A percentile compares a stretch with the other conserved stretches of the same genome.
phyloP scores from a whole-genome alignment of 169 alveolate genomes.

The Plasmodium gonderi region DNA sequence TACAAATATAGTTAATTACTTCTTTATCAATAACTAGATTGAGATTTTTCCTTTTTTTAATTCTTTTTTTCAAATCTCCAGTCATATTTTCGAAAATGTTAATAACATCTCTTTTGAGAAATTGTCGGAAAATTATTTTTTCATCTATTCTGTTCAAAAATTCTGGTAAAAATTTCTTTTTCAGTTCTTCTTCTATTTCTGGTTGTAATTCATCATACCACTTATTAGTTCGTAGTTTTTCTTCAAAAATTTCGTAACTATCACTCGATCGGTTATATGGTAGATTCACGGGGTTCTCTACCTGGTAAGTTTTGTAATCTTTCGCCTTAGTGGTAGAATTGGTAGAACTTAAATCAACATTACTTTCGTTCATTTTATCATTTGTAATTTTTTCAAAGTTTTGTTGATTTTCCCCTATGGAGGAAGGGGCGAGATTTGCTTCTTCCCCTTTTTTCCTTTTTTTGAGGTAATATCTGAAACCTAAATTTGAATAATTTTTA shows the following conservation, averaged over 20 bases:
- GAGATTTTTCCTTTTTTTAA: slow-evolving; percentile 69
- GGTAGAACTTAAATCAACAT: background rate
- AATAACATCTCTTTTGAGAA: slow-evolving; percentile 79
- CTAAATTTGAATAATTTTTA: slow-evolving; percentile 53
- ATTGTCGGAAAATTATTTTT: slow-evolving; percentile 80
- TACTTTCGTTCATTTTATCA: background rate
- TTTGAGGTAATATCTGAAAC: slow-evolving; percentile 41
- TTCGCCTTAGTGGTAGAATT: background rate
- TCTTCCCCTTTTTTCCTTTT: background rate
- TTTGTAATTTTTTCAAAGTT: background rate
- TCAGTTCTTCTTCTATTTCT: slow-evolving; percentile 75
- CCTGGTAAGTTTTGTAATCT: background rate
- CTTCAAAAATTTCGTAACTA: slow-evolving; percentile 35
- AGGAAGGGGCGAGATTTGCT: background rate
- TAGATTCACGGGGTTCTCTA: background rate
- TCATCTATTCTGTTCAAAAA: slow-evolving; percentile 85
- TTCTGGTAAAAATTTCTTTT: slow-evolving; percentile 81
- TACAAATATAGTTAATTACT: slow-evolving; percentile 43
- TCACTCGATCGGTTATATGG: background rate
- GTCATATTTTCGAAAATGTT: slow-evolving; percentile 79
- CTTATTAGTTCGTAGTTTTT: slow-evolving; percentile 46
- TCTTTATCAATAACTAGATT: slow-evolving; percentile 44
- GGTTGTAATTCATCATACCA: slow-evolving; percentile 76
- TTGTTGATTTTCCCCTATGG: background rate
- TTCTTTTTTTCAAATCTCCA: slow-evolving; percentile 69